Percentiles rank a stretch among this genome's conserved stretches.
phyloP scores from a whole-genome alignment of 306 rosid genomes.

The Fragaria nilgerrensis region DNA sequence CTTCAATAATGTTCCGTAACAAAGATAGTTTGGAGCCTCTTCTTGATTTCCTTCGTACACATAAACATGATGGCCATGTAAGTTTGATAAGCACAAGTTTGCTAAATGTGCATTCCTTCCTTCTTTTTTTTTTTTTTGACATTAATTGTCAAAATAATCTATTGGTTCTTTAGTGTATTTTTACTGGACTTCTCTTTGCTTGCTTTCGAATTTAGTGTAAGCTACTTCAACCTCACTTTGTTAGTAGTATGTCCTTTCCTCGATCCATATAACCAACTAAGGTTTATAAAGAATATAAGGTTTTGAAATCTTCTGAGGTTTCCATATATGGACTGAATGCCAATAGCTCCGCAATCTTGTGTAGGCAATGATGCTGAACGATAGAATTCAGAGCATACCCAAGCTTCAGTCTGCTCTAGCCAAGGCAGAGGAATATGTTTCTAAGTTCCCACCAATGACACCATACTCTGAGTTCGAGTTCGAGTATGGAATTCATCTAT shows the following conservation, averaged over 20 bases:
- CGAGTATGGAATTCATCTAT: slow-evolving; percentile 37
- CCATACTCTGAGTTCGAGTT: slow-evolving; percentile 61
- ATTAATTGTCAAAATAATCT: neutral
- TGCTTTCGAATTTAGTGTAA: neutral
- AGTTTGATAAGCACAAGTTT: slow-evolving; percentile 30
- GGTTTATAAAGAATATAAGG: neutral
- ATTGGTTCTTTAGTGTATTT: neutral
- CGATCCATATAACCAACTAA: neutral
- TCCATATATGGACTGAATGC: neutral
- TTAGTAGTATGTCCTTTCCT: neutral
- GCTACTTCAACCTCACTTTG: neutral
- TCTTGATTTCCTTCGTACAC: slow-evolving; percentile 84
- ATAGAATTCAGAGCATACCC: slow-evolving; percentile 57
- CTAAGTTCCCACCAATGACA: slow-evolving; percentile 42
- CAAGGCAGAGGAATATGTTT: slow-evolving; percentile 77
- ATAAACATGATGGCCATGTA: slow-evolving; percentile 74
- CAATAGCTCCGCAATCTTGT: slow-evolving; percentile 19
- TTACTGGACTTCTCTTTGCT: neutral
- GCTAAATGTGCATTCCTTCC: neutral
- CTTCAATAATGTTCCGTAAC: slow-evolving; percentile 80
- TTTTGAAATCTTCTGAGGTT: neutral
- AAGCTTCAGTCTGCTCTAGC: slow-evolving; percentile 67
- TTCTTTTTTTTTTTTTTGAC: neutral
- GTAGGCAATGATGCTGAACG: slow-evolving; percentile 81
- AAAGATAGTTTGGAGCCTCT: slow-evolving; percentile 77